Evolutionary conservation across 495 filamentous ascomycete genomes (phyloP).

Genomic region (Neurospora discreta): DNA sequence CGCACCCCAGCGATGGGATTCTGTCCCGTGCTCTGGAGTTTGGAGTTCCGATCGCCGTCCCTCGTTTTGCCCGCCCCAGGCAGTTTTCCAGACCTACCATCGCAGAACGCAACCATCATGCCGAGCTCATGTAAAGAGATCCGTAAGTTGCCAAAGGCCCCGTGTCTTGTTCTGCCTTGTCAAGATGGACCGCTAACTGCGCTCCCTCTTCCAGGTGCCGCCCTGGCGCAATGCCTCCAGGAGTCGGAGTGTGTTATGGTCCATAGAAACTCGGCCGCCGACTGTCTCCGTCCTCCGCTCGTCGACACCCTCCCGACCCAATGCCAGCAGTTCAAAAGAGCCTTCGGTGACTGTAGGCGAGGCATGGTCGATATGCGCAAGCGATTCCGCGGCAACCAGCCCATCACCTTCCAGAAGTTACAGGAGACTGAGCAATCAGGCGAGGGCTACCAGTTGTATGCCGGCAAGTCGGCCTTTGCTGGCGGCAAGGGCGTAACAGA

Average conservation of each 20-base stretch:
- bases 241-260: slow-evolving; percentile 92
- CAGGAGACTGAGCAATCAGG: slow-evolving; percentile 47
- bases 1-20: background rate
- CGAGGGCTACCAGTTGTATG: slow-evolving; percentile 62
- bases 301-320: slow-evolving; percentile 65
- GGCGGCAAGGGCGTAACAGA: slow-evolving; percentile 38
- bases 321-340: slow-evolving; percentile 88
- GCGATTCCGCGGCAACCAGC: slow-evolving; percentile 91
- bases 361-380: slow-evolving; percentile 99
- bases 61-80: background rate
- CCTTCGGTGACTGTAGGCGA: slow-evolving; percentile 88
- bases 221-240: slow-evolving; percentile 87
- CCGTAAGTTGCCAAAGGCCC: slow-evolving; percentile 44
- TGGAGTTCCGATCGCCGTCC: background rate
- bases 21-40: background rate
- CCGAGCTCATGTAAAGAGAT: slow-evolving; percentile 95
- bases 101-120: slow-evolving; percentile 44
- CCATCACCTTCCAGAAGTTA: slow-evolving; percentile 50
- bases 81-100: background rate
- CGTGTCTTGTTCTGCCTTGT: background rate
- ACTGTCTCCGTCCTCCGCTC: slow-evolving; percentile 77
- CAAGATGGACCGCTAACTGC: background rate
- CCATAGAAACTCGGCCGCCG: slow-evolving; percentile 69
- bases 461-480: slow-evolving; percentile 59
- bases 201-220: slow-evolving; percentile 53